Percentiles rank a stretch among this genome's conserved stretches.
Conservation (phyloP, 2,329 filamentous ascomycete genomes). For the Fusarium algeriense region DNA sequence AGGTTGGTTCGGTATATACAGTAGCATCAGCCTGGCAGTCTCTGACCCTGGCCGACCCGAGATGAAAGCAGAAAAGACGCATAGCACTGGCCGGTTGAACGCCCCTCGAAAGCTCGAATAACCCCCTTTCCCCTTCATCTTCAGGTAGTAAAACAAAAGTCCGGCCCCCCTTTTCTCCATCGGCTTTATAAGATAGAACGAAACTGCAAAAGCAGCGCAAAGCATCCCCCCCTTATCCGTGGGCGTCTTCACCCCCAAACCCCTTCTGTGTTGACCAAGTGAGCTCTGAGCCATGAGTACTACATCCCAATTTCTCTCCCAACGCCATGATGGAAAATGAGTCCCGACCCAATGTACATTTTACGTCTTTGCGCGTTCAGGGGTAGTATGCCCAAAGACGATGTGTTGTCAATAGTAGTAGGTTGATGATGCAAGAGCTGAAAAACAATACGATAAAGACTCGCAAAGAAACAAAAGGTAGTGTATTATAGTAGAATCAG, state of each 20-base stretch:
- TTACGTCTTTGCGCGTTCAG: conserved; percentile 18
- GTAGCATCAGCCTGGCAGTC: conserved; percentile 15
- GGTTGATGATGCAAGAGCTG: conserved; percentile 10
- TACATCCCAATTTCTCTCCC: conserved; percentile 9
- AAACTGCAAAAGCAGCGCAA: conserved; percentile 9
- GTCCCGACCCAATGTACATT: conserved; percentile 36
- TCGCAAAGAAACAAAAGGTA: conserved; percentile 23
- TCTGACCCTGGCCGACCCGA: conserved; percentile 15
- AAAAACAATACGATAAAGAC: neutral
- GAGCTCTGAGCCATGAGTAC: conserved; percentile 10
- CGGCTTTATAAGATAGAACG: conserved; percentile 5
- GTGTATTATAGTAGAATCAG: conserved; percentile 60
- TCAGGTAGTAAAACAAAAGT: conserved; percentile 24
- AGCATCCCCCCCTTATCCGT: neutral
- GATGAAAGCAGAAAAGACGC: conserved; percentile 14
- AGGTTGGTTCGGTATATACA: conserved; percentile 36
- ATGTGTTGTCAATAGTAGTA: conserved; percentile 1
- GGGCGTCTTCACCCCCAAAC: neutral
- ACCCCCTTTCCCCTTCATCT: conserved; percentile 14
- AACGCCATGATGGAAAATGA: conserved; percentile 42
- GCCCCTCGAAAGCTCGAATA: conserved; percentile 38
- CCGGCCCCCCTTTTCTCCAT: conserved; percentile 12
- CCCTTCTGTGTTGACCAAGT: conserved; percentile 24
- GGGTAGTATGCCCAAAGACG: conserved; percentile 14
- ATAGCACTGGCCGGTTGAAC: conserved; percentile 44